A percentile compares a stretch with the other conserved stretches of the same genome.
phyloP scores from a whole-genome alignment of 1,284 basidiomycete genomes.

The Ceratobasidium sp. region DNA sequence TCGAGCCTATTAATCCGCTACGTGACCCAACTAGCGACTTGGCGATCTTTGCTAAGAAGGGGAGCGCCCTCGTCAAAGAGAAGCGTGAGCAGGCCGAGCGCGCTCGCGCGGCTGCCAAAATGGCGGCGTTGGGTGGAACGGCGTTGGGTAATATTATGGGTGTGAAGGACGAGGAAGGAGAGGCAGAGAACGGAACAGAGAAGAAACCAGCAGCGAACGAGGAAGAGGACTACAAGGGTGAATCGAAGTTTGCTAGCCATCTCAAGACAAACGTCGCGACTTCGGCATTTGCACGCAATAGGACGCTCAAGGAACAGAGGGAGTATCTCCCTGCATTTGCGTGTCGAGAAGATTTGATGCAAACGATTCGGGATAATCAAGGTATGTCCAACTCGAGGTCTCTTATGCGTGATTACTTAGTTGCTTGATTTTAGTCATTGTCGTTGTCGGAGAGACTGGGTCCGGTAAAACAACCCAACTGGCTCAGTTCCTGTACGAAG shows the following conservation, averaged over 20 bases:
- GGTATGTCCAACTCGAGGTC: slow-evolving; percentile 59
- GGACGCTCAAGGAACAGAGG: slow-evolving; percentile 93
- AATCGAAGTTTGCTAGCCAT: slow-evolving; percentile 95
- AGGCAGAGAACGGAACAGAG: slow-evolving; percentile 71
- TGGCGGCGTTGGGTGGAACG: slow-evolving; percentile 92
- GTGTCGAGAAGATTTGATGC: slow-evolving; percentile 93
- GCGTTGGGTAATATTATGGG: slow-evolving; percentile 97
- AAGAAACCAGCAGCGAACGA: slow-evolving; percentile 67
- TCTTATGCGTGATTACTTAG: not conserved
- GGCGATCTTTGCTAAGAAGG: slow-evolving; percentile 96
- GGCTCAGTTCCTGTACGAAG: slow-evolving; percentile 92
- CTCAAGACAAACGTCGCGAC: slow-evolving; percentile 81
- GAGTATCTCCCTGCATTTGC: slow-evolving; percentile 99
- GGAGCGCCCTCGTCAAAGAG: slow-evolving; percentile 91
- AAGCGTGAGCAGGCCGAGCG: slow-evolving; percentile 96
- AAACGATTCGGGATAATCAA: slow-evolving; percentile 93
- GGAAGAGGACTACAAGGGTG: slow-evolving; percentile 86
- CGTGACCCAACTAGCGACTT: slow-evolving; percentile 93
- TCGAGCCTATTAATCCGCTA: slow-evolving; percentile 97
- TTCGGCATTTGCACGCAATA: slow-evolving; percentile 82
- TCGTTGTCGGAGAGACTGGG: slow-evolving; percentile 96
- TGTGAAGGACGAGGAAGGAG: slow-evolving; percentile 93
- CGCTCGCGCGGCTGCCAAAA: slow-evolving; percentile 94
- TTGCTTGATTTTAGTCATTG: slow-evolving; percentile 67
- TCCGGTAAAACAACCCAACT: slow-evolving; percentile 96